Percentiles rank a stretch among this genome's conserved stretches.
phyloP scores from a whole-genome alignment of 164 flowering plant genomes.

The Cinnamomum micranthum region DNA sequence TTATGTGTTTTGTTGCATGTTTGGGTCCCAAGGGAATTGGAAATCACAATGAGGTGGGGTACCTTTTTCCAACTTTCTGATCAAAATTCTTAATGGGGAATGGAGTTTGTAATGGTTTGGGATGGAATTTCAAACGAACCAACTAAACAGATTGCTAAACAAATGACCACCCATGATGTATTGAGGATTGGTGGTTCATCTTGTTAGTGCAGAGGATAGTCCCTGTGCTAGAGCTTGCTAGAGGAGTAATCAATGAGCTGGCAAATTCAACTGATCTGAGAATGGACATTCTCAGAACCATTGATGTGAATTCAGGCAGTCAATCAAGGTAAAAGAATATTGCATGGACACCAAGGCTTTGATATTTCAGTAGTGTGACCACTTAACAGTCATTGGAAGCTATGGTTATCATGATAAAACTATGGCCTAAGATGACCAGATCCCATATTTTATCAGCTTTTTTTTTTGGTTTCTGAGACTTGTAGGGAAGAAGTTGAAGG shows the following conservation, averaged over 20 bases:
- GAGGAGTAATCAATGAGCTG: conserved; percentile 81
- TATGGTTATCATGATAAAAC: background rate
- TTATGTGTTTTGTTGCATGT: too few species aligned
- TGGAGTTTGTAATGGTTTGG: background rate
- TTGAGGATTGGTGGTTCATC: background rate
- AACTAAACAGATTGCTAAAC: background rate
- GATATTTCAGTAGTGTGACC: background rate
- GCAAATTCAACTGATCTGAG: conserved; percentile 67
- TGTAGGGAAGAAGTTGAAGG: background rate
- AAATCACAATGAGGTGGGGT: too few species aligned
- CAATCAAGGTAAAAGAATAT: conserved; percentile 56
- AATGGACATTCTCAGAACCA: conserved; percentile 61
- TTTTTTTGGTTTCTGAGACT: background rate
- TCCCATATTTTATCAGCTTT: background rate
- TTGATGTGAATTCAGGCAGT: conserved; percentile 79
- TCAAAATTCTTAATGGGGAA: too few species aligned
- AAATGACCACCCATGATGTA: background rate
- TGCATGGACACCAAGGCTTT: background rate
- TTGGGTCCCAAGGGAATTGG: too few species aligned
- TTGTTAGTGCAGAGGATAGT: conserved; percentile 51
- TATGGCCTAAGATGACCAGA: background rate
- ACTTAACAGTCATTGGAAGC: background rate
- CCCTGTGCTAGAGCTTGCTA: conserved; percentile 88
- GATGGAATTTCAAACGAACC: background rate
- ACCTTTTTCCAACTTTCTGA: too few species aligned